Evolutionary conservation across 768 basidiomycete species (phyloP).

Genomic region (Russula abietina): DNA sequence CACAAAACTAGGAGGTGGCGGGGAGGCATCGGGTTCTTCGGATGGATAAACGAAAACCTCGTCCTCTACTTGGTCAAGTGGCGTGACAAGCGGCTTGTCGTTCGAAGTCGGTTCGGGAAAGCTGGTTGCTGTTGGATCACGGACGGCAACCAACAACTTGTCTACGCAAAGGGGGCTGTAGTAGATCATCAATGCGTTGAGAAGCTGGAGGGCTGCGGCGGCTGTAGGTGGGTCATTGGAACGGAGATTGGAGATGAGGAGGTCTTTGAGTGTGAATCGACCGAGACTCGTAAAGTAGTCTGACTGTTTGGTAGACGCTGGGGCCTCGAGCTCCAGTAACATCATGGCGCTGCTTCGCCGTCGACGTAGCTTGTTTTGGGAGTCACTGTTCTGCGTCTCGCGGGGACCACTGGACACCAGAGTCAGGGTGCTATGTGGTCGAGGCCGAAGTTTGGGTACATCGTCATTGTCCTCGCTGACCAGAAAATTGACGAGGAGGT

Average conservation of each 20-base stretch:
- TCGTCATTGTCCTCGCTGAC: constrained; percentile 82
- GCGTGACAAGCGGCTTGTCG: constrained; percentile 9
- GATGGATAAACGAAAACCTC: constrained; percentile 48
- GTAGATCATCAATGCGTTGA: constrained; percentile 65
- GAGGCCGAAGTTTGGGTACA: constrained; percentile 41
- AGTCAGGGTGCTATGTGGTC: constrained; percentile 39
- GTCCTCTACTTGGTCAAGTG: constrained; percentile 32
- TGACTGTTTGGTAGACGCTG: constrained; percentile 60
- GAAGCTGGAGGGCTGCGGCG: constrained; percentile 73
- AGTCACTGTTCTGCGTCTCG: constrained; percentile 34
- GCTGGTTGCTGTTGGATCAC: constrained; percentile 65
- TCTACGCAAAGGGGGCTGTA: constrained; percentile 63
- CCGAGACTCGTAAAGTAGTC: constrained; percentile 85
- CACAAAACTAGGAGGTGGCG: constrained; percentile 33
- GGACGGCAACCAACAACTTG: constrained; percentile 62
- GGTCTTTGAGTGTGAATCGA: constrained; percentile 87
- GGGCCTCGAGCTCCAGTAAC: constrained; percentile 81
- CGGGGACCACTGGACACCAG: constrained; percentile 35
- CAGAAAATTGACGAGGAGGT: constrained; percentile 71
- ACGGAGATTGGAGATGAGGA: constrained; percentile 71
- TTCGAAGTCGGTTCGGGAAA: constrained; percentile 54
- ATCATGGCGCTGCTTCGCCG: constrained; percentile 87
- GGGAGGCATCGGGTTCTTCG: constrained; percentile 10
- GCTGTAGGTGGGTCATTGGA: constrained; percentile 60
- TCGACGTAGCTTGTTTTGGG: constrained; percentile 44